Conservation (phyloP, 2,329 filamentous ascomycete species). For the Apiospora saccharicola region DNA sequence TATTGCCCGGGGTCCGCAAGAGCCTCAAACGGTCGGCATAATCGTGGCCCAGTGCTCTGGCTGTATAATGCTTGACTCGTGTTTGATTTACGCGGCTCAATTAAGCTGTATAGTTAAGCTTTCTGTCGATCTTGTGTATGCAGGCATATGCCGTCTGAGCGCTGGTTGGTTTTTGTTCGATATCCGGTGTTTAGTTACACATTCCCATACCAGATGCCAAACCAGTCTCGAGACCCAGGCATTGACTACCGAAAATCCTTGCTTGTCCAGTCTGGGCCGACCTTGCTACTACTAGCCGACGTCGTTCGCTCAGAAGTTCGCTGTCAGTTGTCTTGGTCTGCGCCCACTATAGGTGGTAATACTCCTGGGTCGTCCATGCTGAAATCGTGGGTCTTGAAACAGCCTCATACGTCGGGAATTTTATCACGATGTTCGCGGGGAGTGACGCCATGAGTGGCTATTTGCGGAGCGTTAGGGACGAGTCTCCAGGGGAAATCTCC, state of each 20-base stretch:
- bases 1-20: constrained; percentile 11
- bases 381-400: constrained; percentile 28
- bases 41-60: background rate
- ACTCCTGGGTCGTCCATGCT: background rate
- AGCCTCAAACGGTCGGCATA: constrained; percentile 20
- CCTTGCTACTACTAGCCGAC: background rate
- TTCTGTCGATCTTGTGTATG: constrained; percentile 8
- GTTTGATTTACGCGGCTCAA: constrained; percentile 14
- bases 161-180: background rate
- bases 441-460: background rate
- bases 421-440: constrained; percentile 26
- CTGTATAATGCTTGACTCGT: background rate
- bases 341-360: background rate
- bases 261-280: background rate
- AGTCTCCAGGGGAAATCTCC: background rate
- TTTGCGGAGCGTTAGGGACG: background rate
- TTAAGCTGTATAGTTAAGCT: constrained; percentile 18
- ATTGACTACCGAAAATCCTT: background rate
- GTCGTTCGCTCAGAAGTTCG: background rate
- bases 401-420: constrained; percentile 25
- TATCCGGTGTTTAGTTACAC: background rate
- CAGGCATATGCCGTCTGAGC: background rate
- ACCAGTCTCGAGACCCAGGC: too few relatives aligned
- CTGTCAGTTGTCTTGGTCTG: background rate
- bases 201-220: background rate